A percentile compares a stretch with the other conserved stretches of the same genome.
These are phyloP conservation scores for Musa itinerans DNA, from an alignment of 176 grass and related monocot species.

Conservation along the genomic window DNA sequence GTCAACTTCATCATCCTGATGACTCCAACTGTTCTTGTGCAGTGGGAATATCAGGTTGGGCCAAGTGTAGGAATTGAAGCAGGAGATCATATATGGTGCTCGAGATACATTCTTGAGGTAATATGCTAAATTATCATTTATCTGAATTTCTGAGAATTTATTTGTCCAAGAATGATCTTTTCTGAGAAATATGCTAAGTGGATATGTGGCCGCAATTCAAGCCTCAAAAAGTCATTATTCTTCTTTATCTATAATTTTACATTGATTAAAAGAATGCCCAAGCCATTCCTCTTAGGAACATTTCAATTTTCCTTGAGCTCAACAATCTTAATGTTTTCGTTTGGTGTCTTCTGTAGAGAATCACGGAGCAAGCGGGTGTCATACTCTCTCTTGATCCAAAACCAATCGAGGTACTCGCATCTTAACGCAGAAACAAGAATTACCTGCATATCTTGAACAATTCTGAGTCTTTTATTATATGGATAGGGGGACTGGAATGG, in stretches of 20 bases:
- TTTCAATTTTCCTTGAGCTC: too few species aligned
- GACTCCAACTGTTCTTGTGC: conserved; percentile 29
- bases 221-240: too few species aligned
- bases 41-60: conserved; percentile 99
- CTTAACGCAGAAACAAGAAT: conserved; percentile 11
- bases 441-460: conserved; percentile 9
- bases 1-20: background rate
- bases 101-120: conserved; percentile 99
- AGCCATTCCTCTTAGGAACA: too few species aligned
- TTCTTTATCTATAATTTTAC: too few species aligned
- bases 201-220: too few species aligned
- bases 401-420: conserved; percentile 77
- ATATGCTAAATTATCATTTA: background rate
- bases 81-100: conserved; percentile 90
- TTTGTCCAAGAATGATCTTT: too few species aligned
- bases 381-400: conserved; percentile 92
- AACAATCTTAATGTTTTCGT: conserved; percentile 20
- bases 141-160: too few species aligned
- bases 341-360: conserved; percentile 56
- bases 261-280: too few species aligned
- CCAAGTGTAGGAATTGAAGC: conserved; percentile 97
- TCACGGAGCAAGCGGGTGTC: conserved; percentile 96
- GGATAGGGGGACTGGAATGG: conserved; percentile 97
- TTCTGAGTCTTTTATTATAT: background rate
- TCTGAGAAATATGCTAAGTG: too few species aligned